Evolutionary conservation across 495 filamentous ascomycete genomes (phyloP), one percentile per base, ranked within the genome.

Genomic region (Parachaetomium inaequale): DNA sequence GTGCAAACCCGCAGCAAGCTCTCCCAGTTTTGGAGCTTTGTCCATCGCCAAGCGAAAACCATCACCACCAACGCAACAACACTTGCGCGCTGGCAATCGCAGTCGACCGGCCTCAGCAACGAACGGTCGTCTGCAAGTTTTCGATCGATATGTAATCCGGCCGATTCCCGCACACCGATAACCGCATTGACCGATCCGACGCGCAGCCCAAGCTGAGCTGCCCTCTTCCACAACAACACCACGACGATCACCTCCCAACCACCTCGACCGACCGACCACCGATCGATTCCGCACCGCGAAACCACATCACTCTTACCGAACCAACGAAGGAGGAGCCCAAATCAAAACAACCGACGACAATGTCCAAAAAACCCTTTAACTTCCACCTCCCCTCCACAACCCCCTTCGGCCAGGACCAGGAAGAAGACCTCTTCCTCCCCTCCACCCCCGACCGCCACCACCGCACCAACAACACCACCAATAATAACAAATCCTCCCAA

Each of bases 391-490:
- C 61, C 54, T 11, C 60, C 28, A 17, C 36, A 38, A 34, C 26
- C 42, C 19, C 5, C 42, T 46, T 46, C 38, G 21, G 45, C 58
- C 23, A 19, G 15, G n/a, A 52, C 23, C 0, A 15, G 25, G 7
- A n/a, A 47, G 15, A 23, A 7, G 25, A 17, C n/a, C 38, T 40
- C 34, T 11, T 45, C 55, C 28, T 28, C 15, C 62, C 50, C 31
- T 47, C 62, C 55, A 60, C 64, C 50, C 51, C 55, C 0, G 59
- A 63, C 60, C 28, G 50, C 55, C 40, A 36, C 47, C 2, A 34
- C 42, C 2, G 26, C 50, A 34, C 0, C 47, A 52, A 53, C 23
- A 29, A 28, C 2, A 3, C 29, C 14, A 53, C 36, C 47, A 36
- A 26, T 8, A 3, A 26, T n/a, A n/a, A 8, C 54, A 26, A 12